Base-by-base conservation (phyloP, 2,329 filamentous ascomycete genomes). In the Huntiella moniliformis region DNA sequence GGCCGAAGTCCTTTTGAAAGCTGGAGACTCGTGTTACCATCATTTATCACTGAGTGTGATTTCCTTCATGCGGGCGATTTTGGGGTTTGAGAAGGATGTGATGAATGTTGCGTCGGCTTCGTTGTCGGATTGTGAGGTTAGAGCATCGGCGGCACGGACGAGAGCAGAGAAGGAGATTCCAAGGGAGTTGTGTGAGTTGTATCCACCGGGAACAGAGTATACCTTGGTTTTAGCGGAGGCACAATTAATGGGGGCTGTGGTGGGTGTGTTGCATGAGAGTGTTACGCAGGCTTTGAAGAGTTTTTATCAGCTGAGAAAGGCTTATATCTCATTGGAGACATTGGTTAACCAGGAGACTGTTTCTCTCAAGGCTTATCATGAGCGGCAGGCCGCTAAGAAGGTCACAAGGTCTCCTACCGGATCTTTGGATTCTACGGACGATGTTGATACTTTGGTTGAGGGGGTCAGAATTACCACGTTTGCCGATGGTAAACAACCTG, bases 251-350 rank as follows among this genome's bases (percentile, higher is more conserved):
- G 73, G 75, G 47, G 87, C 87, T 0, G 79, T 98, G 1, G 77
- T 95, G 1, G 84, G 77, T 0, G 83, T 96, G 12, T 65, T 96
- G 54, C 92, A 92, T 53, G 91, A 96, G 64, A 94, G 83, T 57
- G 63, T 96, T 54, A 88, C 87, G 0, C 91, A 96, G 59, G 85
- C 78, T 12, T 74, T 96, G 59, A 85, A 80, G 61, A 85, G 85
- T 4, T 96, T 96, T 56, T 92, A 93, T 58, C 93, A 91, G 61
- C 63, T 96, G 54, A 72, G 88, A 51, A 93, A 92, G 58, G 88
- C 88, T 0, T 96, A 82, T 56, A 65, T 85, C 35, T 80, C 85
- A 0, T 67, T 98, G 3, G 82, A 94, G 55, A 70, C 70, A 7
- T 82, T 98, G 46, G 70, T 87, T 56, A 72, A 81, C 50, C 73